phyloP scores from a whole-genome alignment of 345 rosid species.

The Mangifera indica region DNA sequence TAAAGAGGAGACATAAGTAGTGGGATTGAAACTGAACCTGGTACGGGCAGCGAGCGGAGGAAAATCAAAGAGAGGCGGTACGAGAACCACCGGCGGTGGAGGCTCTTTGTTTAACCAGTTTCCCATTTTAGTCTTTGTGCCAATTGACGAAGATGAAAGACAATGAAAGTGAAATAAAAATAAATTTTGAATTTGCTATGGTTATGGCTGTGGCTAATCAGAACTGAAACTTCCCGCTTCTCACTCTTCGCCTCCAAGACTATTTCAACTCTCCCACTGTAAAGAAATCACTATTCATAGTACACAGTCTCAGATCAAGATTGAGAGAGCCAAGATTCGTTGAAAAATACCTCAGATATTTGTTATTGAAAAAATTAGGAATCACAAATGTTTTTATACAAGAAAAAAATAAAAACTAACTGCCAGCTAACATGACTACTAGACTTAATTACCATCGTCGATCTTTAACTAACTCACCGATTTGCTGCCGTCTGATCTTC shows the following conservation, averaged over 20 bases:
- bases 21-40: constrained; percentile 43
- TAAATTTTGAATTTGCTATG: not conserved
- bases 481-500: no score
- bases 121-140: constrained; percentile 39
- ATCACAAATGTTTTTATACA: no score
- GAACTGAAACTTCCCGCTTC: constrained; percentile 10
- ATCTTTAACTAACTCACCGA: no score
- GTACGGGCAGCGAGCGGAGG: constrained; percentile 89
- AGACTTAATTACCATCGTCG: no score
- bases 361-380: no score
- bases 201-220: not conserved
- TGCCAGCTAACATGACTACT: no score
- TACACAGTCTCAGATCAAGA: no score
- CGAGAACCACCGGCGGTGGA: constrained; percentile 84
- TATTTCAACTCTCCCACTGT: constrained; percentile 14
- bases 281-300: no score
- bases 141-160: not conserved
- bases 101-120: constrained; percentile 56
- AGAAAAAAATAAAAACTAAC: no score
- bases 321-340: no score
- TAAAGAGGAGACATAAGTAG: not conserved
- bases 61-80: constrained; percentile 89
- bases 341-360: no score
- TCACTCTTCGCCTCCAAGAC: constrained; percentile 10
- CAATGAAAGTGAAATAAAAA: not conserved